A percentile compares a stretch with the other conserved stretches of the same genome.
Conservation (phyloP, 148 eudicot species). For the Rhododendron williamsianum region DNA sequence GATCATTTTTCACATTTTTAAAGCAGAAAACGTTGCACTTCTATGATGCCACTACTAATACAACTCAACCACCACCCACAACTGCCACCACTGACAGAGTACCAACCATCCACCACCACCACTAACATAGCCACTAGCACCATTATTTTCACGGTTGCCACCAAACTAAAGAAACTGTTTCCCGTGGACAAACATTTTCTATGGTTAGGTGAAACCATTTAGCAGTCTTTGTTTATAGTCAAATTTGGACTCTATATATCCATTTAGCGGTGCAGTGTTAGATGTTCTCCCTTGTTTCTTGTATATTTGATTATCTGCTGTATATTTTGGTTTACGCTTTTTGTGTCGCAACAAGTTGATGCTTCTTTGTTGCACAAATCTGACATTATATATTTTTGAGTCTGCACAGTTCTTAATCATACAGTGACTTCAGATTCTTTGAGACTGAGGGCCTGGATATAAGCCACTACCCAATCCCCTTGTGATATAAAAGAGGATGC, state of each 20-base stretch:
- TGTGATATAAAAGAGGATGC: not conserved
- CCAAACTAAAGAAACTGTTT: not conserved
- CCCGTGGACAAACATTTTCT: not conserved
- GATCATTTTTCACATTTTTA: not conserved
- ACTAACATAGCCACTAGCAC: not conserved
- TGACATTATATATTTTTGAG: not conserved
- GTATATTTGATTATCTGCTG: not conserved
- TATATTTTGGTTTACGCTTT: not conserved
- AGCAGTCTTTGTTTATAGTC: not conserved
- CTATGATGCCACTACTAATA: not conserved
- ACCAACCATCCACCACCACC: not conserved
- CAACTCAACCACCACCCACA: not conserved
- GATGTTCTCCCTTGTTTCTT: no score
- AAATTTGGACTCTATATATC: not conserved
- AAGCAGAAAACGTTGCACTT: not conserved
- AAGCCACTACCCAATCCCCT: not conserved
- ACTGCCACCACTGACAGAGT: not conserved
- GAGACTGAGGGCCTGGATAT: not conserved
- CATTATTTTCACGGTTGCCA: not conserved
- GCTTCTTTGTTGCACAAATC: not conserved
- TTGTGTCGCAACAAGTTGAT: not conserved
- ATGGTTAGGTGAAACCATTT: not conserved
- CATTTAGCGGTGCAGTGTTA: not conserved
- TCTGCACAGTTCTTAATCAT: not conserved
- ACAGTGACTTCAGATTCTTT: not conserved